A percentile compares a stretch with the other conserved stretches of the same genome.
phyloP scores from a whole-genome alignment of 768 basidiomycete species.

The Tricholoma furcatifolium region DNA sequence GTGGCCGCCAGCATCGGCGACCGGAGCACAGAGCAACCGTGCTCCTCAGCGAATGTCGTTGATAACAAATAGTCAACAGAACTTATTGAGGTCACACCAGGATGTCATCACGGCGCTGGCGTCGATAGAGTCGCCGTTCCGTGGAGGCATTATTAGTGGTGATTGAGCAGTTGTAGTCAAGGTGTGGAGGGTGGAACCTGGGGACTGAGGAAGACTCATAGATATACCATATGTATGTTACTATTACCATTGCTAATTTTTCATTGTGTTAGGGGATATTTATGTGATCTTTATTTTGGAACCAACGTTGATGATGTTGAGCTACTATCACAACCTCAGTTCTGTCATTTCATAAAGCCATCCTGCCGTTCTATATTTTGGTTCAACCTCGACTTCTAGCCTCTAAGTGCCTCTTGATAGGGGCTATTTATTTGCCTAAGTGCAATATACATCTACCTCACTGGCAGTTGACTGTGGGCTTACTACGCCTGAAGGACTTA shows the following conservation, averaged over 20 bases:
- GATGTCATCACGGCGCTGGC: constrained; percentile 86
- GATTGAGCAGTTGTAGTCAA: constrained; percentile 90
- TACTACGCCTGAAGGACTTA: too few relatives aligned
- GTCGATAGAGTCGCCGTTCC: constrained; percentile 90
- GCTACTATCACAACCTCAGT: too few relatives aligned
- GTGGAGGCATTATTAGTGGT: constrained; percentile 89
- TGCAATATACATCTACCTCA: too few relatives aligned
- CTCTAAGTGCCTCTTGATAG: too few relatives aligned
- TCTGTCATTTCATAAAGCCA: too few relatives aligned
- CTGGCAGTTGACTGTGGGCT: too few relatives aligned
- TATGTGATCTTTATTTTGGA: too few relatives aligned
- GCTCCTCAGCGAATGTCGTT: constrained; percentile 75
- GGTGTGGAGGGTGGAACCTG: constrained; percentile 76
- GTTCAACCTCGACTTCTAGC: too few relatives aligned
- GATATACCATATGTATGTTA: constrained; percentile 2
- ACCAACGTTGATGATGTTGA: too few relatives aligned
- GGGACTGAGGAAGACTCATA: constrained; percentile 26
- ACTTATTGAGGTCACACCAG: constrained; percentile 82
- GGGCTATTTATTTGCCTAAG: too few relatives aligned
- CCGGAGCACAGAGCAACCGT: constrained; percentile 55
- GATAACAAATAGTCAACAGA: constrained; percentile 81
- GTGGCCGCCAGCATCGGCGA: constrained; percentile 46
- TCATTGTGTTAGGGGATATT: too few relatives aligned
- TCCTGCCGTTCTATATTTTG: too few relatives aligned
- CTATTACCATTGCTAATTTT: constrained; percentile 4